Base-by-base conservation (phyloP, 169 alveolate species). In the Plasmodium berghei region DNA sequence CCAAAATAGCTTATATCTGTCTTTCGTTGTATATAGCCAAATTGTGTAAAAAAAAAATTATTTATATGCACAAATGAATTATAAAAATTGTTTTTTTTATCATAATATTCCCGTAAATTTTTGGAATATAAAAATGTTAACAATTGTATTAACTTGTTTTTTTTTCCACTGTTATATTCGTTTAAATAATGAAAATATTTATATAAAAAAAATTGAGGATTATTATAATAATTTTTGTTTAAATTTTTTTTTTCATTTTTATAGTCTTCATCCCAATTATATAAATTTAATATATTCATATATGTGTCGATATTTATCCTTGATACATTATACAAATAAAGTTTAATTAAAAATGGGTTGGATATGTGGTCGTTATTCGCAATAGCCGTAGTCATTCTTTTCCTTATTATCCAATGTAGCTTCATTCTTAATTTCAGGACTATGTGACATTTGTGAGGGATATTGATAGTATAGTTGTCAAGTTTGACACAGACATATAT, bases 181-280 rank as follows among this genome's bases (percentile, higher is more conserved):
- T 86, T 49, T 46, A 86, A 26, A 52, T 24, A 71, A 28, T 66
- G 91, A 71, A 86, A 71, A 70, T 86, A 86, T 70, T 86, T 86
- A 54, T 86, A 86, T 63, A 86, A 61, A 59, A 86, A 18, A 26
- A 86, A 58, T 6, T 86, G 52, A 18, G 49, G 55, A 22, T 86
- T 52, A 4, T 16, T 28, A 72, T 70, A 86, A 71, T 56, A 14
- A 1, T 64, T 62, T 55, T n/a, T 46, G 6, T 86, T 86, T 18
- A 86, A 46, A 70, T 70, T 86, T 14, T 42, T 16, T 22, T 34
- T 67, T 5, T 54, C 34, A n/a, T 46, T 42, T 40, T 1, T 2
- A 16, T 49, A 16, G 18, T 55, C 71, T 6, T 42, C 28, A 12
- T 48, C 58, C 26, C 20, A 26, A 18, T 86, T 86, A 18, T 70